Evolutionary conservation across 768 basidiomycete genomes (phyloP), one percentile per base, ranked within the genome.

Genomic region (Mycena pura): DNA sequence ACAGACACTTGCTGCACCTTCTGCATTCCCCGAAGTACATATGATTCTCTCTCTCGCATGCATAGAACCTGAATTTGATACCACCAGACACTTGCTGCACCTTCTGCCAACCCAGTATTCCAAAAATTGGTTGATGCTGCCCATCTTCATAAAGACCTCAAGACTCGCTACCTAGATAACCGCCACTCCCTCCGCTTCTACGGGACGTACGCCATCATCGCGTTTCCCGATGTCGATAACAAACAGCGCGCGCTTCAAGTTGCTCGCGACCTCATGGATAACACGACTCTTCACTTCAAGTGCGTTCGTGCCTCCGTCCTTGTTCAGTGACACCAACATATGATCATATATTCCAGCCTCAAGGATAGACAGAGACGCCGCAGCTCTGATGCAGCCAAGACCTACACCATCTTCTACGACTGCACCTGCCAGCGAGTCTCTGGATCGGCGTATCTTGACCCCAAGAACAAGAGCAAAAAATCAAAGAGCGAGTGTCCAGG

Each of bases 161-260:
- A 46, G 29, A 50, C 48, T 14, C 60, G 38, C 21, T 57, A 57
- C 34, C 25, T 40, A 11, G 36, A 50, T 27, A 41, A 22, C 25
- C 32, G 4, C 52, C 25, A 29, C 24, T 41, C 55, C 4, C 24
- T 62, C 19, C 52, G 47, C 24, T 66, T 63, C 44, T 25, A 58
- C 27, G 65, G 53, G 13, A 66, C 65, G 0, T 62, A 66, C 50
- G 48, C 60, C 24, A 63, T 66, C 45, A 58, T 66, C 58, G 57
- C 65, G 34, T 2, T 41, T 6, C 65, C 62, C 7, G 43, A 36
- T 2, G 9, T 57, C n/a, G 53, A 66, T 58, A 63, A 66, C 49
- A 61, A 60, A 24, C 32, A 15, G 3, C 57, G 58, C 29, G 41
- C 59, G 28, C 57, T 54, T 2, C 10, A 8, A 10, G 62, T 63